These are phyloP conservation scores for Amanita exitialis DNA, from an alignment of 768 basidiomycete genomes.

Conservation along the genomic window DNA sequence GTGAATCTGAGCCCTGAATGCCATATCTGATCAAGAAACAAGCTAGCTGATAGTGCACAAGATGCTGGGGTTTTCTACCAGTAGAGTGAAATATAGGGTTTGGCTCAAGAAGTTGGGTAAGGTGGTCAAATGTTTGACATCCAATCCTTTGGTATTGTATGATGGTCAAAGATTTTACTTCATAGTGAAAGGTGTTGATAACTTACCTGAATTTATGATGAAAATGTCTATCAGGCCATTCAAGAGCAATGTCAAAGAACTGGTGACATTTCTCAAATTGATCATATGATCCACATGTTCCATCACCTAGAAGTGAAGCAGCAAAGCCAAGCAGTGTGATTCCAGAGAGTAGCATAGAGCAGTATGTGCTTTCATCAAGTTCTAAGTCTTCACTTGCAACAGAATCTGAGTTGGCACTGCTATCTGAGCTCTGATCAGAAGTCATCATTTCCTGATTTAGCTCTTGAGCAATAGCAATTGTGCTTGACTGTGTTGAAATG, in stretches of 20 bases:
- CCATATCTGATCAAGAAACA: conserved; percentile 9
- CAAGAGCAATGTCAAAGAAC: conserved; percentile 9
- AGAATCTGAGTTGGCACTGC: too few relatives aligned
- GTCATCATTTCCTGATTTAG: too few relatives aligned
- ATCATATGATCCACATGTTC: conserved; percentile 7
- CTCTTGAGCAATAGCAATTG: too few relatives aligned
- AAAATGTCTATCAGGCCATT: conserved; percentile 8
- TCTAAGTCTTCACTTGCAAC: too few relatives aligned
- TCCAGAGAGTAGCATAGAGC: too few relatives aligned
- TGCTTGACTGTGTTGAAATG: too few relatives aligned
- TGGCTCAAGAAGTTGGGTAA: conserved; percentile 2
- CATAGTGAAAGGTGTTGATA: conserved; percentile 7
- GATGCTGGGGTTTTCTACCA: conserved; percentile 6
- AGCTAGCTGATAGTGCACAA: conserved; percentile 7
- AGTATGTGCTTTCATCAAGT: too few relatives aligned
- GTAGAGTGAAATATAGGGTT: conserved; percentile 7
- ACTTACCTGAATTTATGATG: too few relatives aligned
- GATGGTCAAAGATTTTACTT: not conserved
- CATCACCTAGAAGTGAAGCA: too few relatives aligned
- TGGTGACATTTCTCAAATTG: conserved; percentile 8
- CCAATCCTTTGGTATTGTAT: conserved; percentile 2
- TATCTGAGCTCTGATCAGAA: too few relatives aligned
- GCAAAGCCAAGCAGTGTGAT: too few relatives aligned
- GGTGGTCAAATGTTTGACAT: conserved; percentile 4
- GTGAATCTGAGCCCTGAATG: too few relatives aligned